A percentile compares a stretch with the other conserved stretches of the same genome.
These are phyloP conservation scores for Lignosus rhinocerotis DNA, from an alignment of 1,284 basidiomycete genomes.

Conservation along the genomic window DNA sequence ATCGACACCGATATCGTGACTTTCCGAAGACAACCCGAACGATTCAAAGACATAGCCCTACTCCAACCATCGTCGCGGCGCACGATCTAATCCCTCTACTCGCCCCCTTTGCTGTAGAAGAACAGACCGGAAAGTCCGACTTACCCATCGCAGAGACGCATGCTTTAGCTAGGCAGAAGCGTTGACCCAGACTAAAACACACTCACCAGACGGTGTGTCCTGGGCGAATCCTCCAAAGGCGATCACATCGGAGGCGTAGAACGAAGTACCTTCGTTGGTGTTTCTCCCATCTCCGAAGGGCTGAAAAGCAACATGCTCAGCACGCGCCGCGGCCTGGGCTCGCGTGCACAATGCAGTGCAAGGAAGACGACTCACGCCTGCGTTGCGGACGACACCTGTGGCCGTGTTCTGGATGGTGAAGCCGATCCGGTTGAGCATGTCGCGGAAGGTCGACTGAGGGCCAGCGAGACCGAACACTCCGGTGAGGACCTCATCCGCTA, in stretches of 20 bases:
- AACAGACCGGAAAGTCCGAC: too few relatives aligned
- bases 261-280: neutral
- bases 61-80: too few relatives aligned
- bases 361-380: neutral
- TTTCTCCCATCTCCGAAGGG: neutral
- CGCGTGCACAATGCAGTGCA: neutral
- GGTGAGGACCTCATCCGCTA: neutral
- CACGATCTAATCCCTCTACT: too few relatives aligned
- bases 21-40: too few relatives aligned
- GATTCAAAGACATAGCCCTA: too few relatives aligned
- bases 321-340: neutral
- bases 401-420: neutral
- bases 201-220: neutral
- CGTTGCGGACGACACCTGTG: neutral
- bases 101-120: too few relatives aligned
- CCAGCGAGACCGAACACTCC: neutral
- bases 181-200: too few relatives aligned
- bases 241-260: neutral
- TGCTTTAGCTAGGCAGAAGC: too few relatives aligned
- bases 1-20: too few relatives aligned
- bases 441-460: neutral
- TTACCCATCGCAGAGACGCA: too few relatives aligned
- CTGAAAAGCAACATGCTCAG: neutral
- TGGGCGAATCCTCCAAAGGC: neutral
- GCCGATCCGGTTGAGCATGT: neutral